A percentile compares a stretch with the other conserved stretches of the same genome.
phyloP scores from a whole-genome alignment of 1,139 yeast species.

The Saccharomyces pastorianus region DNA sequence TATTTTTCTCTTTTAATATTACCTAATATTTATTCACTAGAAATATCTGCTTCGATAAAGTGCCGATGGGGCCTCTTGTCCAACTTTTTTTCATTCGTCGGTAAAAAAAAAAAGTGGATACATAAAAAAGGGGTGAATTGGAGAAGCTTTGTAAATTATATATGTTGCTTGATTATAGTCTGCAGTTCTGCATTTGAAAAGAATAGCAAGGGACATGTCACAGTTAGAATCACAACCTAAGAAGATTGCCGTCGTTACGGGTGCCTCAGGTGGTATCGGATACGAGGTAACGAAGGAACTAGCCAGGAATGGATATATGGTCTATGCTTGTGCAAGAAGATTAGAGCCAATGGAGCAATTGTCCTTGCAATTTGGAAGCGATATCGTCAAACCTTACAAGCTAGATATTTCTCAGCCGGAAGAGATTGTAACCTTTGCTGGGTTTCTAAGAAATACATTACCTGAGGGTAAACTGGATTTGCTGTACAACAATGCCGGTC shows the following conservation, averaged over 20 bases:
- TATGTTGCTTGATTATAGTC: too few species aligned
- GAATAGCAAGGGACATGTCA: neutral
- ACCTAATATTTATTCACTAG: neutral
- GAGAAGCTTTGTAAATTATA: too few species aligned
- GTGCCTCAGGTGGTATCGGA: slow-evolving; percentile 81
- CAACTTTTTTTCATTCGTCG: neutral
- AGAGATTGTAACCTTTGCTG: slow-evolving; percentile 42
- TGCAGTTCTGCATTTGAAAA: too few species aligned
- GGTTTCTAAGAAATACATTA: slow-evolving; percentile 34
- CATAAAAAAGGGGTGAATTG: neutral
- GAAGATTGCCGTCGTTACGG: slow-evolving; percentile 56
- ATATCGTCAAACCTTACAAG: slow-evolving; percentile 30
- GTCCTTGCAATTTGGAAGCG: slow-evolving; percentile 24
- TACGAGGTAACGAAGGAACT: slow-evolving; percentile 57
- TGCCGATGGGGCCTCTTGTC: neutral
- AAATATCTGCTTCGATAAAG: neutral
- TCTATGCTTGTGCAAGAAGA: slow-evolving; percentile 69
- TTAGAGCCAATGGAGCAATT: slow-evolving; percentile 50
- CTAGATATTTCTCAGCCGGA: slow-evolving; percentile 50
- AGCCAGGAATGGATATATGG: slow-evolving; percentile 54
- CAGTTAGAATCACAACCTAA: slow-evolving; percentile 3
- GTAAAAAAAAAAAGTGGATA: too few species aligned
- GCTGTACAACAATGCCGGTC: slow-evolving; percentile 63
- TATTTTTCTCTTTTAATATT: neutral
- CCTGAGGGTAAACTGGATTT: slow-evolving; percentile 47